Evolutionary conservation across 495 filamentous ascomycete species (phyloP), one percentile per base, ranked within the genome.

Genomic region (Aspergillus campestris): DNA sequence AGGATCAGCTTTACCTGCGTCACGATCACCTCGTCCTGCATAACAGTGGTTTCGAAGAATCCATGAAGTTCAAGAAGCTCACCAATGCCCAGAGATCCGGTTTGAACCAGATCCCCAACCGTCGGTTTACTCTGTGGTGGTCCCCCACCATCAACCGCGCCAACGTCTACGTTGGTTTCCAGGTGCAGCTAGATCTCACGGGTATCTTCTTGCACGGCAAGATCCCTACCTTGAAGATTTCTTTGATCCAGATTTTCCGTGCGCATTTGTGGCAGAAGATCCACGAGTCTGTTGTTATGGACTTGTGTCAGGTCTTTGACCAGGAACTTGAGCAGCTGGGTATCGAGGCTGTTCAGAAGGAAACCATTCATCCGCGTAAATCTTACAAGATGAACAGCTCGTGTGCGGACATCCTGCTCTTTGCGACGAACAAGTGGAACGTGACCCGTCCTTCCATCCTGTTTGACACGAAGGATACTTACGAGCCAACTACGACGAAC

Each of bases 301-400:
- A 96, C 72, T 68, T 97, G 57, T 98, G 94, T 58, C 94, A 99
- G 62, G 92, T 97, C n/a, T 94, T 99, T 56, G 94, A 99, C 55
- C 92, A 97, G 57, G 91, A 99, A 62, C 67, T 99, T 44, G 92
- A 97, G 64, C 87, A 91, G 39, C 73, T 99, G 38, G 90, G 94
- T 41, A 95, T 99, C 49, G 92, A 99, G 65, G 92, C 92, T 4
- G 94, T 99, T 12, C 94, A 99, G 63, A 99, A 99, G 69, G 94
- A 99, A 71, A 97, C 92, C 0, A 99, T 99, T 53, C 94, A 99
- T 75, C 94, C 94, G 35, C 80, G 94, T 78, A 99, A 99, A 66
- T 97, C 92, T 0, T 99, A 99, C 77, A 99, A 99, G 79, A 99
- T 99, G 94, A 99, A 99, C 74, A 96, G 90, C 62, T 97, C 92